These are phyloP conservation scores for Colletotrichum zoysiae DNA, from an alignment of 2,329 filamentous ascomycete species.

Conservation along the genomic window DNA sequence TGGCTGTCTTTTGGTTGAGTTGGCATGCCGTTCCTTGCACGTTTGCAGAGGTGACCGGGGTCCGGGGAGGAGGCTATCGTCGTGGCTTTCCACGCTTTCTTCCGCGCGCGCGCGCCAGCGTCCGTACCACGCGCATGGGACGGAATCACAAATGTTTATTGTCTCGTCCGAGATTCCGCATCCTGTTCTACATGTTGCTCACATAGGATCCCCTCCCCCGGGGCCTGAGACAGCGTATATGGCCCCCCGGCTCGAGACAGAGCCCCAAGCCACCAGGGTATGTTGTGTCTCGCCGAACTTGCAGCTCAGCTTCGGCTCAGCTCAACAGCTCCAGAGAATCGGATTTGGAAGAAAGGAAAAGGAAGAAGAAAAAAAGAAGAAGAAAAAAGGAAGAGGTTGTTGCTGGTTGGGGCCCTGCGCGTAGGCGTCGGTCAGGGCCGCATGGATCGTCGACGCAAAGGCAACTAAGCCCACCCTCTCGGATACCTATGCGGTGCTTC, in stretches of 20 bases:
- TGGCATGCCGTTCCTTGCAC: not conserved
- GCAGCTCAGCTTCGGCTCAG: not conserved
- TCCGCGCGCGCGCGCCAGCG: not conserved
- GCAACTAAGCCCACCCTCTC: not conserved
- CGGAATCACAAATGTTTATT: not conserved
- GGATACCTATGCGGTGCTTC: slow-evolving; percentile 5
- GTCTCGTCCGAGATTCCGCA: not conserved
- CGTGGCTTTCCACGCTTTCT: slow-evolving; percentile 4
- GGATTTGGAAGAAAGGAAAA: not conserved
- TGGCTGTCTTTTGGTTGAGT: not conserved
- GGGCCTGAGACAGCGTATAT: not conserved
- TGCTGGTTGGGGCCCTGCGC: not conserved
- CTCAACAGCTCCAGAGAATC: not conserved
- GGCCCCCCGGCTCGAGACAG: not conserved
- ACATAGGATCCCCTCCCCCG: not conserved
- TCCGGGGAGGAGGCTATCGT: slow-evolving; percentile 21
- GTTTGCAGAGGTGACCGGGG: slow-evolving; percentile 2
- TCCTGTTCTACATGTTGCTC: too few relatives aligned
- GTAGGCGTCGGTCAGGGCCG: slow-evolving; percentile 8
- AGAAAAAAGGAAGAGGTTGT: not conserved
- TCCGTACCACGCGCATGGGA: not conserved
- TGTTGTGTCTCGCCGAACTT: not conserved
- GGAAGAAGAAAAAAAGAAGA: not conserved
- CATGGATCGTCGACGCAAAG: slow-evolving; percentile 37
- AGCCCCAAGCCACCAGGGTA: not conserved